Percentiles rank a stretch among this genome's conserved stretches.
These are phyloP conservation scores for Nannizzia gypsea DNA, from an alignment of 2,329 filamentous ascomycete genomes.

Conservation along the genomic window DNA sequence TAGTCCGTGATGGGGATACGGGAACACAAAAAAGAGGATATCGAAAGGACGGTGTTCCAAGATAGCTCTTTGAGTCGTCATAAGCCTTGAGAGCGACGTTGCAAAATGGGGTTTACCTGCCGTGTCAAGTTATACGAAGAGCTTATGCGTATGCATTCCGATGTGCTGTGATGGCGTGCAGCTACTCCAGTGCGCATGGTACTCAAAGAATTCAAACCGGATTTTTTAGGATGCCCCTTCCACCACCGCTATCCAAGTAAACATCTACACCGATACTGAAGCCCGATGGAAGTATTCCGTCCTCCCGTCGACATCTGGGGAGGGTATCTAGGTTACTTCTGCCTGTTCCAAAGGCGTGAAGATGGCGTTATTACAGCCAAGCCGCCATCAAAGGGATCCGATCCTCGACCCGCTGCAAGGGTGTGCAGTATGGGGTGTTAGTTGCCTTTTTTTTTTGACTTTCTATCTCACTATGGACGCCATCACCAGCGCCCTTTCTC, in stretches of 20 bases:
- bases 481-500: not conserved
- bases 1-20: not conserved
- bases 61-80: not conserved
- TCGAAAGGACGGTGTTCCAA: not conserved
- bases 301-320: not conserved
- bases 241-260: not conserved
- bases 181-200: not conserved
- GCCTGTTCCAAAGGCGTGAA: not conserved
- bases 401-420: not conserved
- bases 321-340: too few species aligned
- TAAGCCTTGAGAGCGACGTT: not conserved
- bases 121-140: constrained; percentile 2
- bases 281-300: not conserved
- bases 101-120: not conserved
- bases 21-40: not conserved
- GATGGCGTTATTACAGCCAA: constrained; percentile 1
- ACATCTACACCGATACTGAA: not conserved
- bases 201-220: not conserved
- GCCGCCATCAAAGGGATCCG: not conserved
- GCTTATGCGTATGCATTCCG: not conserved
- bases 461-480: not conserved
- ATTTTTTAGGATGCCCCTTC: not conserved
- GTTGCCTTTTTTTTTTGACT: not conserved
- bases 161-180: not conserved
- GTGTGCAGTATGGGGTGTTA: not conserved